These are phyloP conservation scores for Clitoria ternatea DNA, from an alignment of 306 rosid genomes.

Conservation along the genomic window DNA sequence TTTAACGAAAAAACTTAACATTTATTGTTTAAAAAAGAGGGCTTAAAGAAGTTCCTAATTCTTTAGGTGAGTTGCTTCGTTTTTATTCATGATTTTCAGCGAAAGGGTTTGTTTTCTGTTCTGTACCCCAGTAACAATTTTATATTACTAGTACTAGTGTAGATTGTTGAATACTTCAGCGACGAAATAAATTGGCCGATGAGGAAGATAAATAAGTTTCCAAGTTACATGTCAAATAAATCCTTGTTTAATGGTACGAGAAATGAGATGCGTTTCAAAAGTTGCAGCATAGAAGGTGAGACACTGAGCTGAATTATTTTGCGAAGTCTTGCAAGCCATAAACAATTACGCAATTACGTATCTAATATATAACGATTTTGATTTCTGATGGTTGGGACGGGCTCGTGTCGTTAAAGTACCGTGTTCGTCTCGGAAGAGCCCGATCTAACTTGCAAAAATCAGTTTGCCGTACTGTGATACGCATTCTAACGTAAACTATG, in stretches of 20 bases:
- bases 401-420: too few relatives aligned
- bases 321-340: neutral
- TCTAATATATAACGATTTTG: too few relatives aligned
- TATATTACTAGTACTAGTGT: neutral
- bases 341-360: too few relatives aligned
- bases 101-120: neutral
- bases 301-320: neutral
- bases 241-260: neutral
- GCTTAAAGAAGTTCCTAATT: conserved; percentile 7
- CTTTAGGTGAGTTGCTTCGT: neutral
- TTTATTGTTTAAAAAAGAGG: conserved; percentile 19
- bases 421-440: too few relatives aligned
- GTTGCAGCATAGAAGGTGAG: too few relatives aligned
- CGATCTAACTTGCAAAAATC: too few relatives aligned
- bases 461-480: too few relatives aligned
- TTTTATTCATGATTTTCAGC: neutral
- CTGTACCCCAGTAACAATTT: neutral
- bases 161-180: neutral
- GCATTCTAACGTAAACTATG: too few relatives aligned
- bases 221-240: neutral
- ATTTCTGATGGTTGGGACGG: neutral
- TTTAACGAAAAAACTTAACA: conserved; percentile 5
- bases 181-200: neutral
- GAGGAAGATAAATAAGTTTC: neutral
- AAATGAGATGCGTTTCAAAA: neutral